Evolutionary conservation across 2,329 filamentous ascomycete genomes (phyloP), one percentile per base, ranked within the genome.

Genomic region (Diaporthe australafricana): DNA sequence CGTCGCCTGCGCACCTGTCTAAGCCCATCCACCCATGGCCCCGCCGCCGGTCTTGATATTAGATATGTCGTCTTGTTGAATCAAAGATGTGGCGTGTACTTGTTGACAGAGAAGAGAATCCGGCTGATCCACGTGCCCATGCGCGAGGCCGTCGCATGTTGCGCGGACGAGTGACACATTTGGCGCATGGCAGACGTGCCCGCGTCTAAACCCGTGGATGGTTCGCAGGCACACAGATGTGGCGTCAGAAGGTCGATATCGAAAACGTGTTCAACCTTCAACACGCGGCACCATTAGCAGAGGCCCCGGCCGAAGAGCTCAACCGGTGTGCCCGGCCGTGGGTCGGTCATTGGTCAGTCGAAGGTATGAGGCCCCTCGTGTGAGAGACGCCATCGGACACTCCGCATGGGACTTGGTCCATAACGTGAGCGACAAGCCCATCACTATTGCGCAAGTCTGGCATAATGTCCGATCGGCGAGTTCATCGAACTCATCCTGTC

Each of bases 361-460:
- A 32, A 27, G 32, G 45, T n/a, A 45, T 22, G n/a, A 2, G 20
- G 45, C 48, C 48, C 38, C 50, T 38, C 25, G 20, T 22, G 12
- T 4, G 16, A 55, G 57, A 40, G 45, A 55, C n/a, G 56, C 16
- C 22, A 30, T 48, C 47, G 47, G 56, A 53, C 17, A 45, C 32
- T 27, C 25, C 27, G 35, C 45, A 50, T 63, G 55, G 32, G 35
- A 20, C 5, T 32, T 22, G 35, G 11, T 25, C 22, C n/a, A 25
- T 50, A 38, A 30, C 20, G 45, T 38, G 60, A 38, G n/a, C 20
- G 45, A 65, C 42, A 38, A 45, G 27, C 32, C 40, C 45, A 25
- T 50, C 32, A 66, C 56, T 73, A 74, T 66, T 74, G 73, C 27
- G 71, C 42, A 48, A 74, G 22, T 62, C 70, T 70, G 35, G 71